Evolutionary conservation across 2,329 filamentous ascomycete species (phyloP).

Genomic region (Calonectria ilicicola): DNA sequence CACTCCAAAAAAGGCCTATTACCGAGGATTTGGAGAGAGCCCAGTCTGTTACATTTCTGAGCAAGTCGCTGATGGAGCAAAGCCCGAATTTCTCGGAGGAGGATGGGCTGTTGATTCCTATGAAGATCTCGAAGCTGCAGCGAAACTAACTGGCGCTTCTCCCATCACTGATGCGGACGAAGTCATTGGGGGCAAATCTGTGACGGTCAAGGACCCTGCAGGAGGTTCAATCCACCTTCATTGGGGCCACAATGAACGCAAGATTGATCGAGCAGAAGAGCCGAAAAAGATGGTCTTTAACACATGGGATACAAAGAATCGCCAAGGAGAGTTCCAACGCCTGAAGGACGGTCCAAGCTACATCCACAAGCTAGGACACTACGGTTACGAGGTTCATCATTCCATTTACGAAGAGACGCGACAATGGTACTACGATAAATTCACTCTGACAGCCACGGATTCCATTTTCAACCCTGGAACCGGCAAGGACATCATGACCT

Average conservation of each 20-base stretch:
- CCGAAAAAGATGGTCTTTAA: constrained; percentile 4
- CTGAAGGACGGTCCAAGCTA: neutral
- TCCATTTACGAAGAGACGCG: constrained; percentile 35
- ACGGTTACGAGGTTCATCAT: constrained; percentile 25
- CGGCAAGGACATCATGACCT: neutral
- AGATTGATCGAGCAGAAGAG: neutral
- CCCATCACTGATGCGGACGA: neutral
- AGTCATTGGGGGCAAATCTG: neutral
- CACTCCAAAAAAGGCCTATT: neutral
- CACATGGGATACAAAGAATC: neutral
- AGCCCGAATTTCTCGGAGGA: neutral
- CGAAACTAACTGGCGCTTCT: neutral
- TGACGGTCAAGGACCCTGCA: neutral
- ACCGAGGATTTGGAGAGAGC: neutral
- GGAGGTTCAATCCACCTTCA: neutral
- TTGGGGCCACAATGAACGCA: neutral
- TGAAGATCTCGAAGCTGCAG: neutral
- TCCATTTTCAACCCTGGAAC: constrained; percentile 27
- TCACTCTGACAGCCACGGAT: constrained; percentile 56
- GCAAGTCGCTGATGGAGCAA: neutral
- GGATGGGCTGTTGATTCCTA: neutral
- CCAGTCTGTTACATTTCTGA: neutral
- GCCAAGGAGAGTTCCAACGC: neutral
- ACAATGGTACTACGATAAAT: constrained; percentile 37
- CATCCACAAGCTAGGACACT: constrained; percentile 21